Base-by-base conservation (phyloP, 2,329 filamentous ascomycete genomes). In the Neofusicoccum sp. region DNA sequence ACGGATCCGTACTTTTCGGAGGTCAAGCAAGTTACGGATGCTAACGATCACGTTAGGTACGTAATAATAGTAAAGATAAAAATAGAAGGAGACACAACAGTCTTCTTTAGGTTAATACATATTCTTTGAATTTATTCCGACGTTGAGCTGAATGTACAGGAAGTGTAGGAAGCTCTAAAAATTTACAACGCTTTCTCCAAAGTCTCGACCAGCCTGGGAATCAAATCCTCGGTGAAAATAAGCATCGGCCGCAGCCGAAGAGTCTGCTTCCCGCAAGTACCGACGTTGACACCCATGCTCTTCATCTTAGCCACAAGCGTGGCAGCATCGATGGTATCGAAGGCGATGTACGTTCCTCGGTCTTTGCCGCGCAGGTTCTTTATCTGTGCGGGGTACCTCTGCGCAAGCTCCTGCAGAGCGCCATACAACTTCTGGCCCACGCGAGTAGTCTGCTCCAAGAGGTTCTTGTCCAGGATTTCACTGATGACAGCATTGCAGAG, bases 271-370 rank as follows among this genome's bases (percentile, higher is more conserved):
- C 93, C 93, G 69, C 88, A 89, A 58, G 93, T 93, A 65, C 93
- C 93, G 74, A 97, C 91, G 80, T 97, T 97, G 75, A 97, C 80
- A 66, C 93, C 93, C 36, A 91, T 81, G 6, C 78, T 80, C 87
- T 96, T 97, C 66, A 90, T 91, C 80, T 86, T 88, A 76, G 80
- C 85, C 67, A 97, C 77, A 79, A 97, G 90, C 74, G 89, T 86
- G 74, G 97, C 92, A 64, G 93, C 84, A 70, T 87, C 82, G 62
- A 91, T 91, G 73, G 85, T 90, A 77, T 97, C 93, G 83, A 93
- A 97, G 56, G 93, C 93, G 73, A 97, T 92, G 77, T 96, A 97
- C 8, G 93, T 97, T 68, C 93, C 93, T 80, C 91, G 89, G 56
- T 89, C 90, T 81, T 96, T 91, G 61, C 93, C 93, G 71, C 93